Conservation (phyloP, 768 basidiomycete genomes). For the Pisolithus orientalis region DNA sequence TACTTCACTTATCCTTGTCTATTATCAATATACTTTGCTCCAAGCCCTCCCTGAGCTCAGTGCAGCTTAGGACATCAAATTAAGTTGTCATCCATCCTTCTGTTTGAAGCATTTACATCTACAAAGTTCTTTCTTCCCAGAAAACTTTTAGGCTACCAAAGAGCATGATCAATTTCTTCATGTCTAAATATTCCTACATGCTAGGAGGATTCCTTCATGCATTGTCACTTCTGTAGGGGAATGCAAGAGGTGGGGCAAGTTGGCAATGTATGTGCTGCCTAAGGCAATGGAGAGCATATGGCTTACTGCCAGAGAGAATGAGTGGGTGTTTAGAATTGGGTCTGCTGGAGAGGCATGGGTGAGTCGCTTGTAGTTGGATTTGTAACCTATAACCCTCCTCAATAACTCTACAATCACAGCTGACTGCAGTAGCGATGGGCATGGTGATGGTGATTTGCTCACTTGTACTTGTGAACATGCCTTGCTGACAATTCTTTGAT, state of each 20-base stretch:
- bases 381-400: not conserved
- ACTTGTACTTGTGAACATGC: not conserved
- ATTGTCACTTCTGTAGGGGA: slow-evolving; percentile 81
- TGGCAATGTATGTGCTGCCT: slow-evolving; percentile 90
- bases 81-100: no score
- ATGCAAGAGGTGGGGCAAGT: slow-evolving; percentile 77
- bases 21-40: no score
- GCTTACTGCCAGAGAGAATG: slow-evolving; percentile 69
- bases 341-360: slow-evolving; percentile 63
- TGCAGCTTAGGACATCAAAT: no score
- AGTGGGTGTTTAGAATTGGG: slow-evolving; percentile 66
- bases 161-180: slow-evolving; percentile 47
- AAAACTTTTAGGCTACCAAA: slow-evolving; percentile 33
- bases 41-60: no score
- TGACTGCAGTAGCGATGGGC: slow-evolving; percentile 76
- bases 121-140: slow-evolving; percentile 42
- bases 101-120: slow-evolving; percentile 60
- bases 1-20: no score
- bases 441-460: slow-evolving; percentile 74
- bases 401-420: slow-evolving; percentile 22
- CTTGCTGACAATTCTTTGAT: not conserved
- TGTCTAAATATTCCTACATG: slow-evolving; percentile 69
- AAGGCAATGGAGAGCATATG: slow-evolving; percentile 89
- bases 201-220: slow-evolving; percentile 69
- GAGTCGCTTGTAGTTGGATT: slow-evolving; percentile 19